These are phyloP conservation scores for Acanthamoeba castellanii DNA, from an alignment of 208 protist genomes.

Conservation along the genomic window DNA sequence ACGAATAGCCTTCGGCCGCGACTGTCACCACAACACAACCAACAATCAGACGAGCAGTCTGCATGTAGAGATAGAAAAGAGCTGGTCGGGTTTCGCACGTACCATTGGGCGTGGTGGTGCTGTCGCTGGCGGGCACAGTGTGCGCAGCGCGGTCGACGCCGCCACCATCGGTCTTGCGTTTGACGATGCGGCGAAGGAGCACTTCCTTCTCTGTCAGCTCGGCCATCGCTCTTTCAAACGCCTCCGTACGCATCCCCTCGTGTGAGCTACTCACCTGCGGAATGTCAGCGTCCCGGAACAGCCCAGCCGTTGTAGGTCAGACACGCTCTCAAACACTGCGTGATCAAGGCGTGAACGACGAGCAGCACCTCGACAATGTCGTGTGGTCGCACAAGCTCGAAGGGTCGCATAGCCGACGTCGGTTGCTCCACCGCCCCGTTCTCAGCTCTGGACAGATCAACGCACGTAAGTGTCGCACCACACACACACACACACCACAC, in stretches of 20 bases:
- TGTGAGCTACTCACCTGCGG: constrained; percentile 63
- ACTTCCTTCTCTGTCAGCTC: constrained; percentile 6
- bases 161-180: background rate
- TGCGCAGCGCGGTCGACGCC: background rate
- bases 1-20: constrained; percentile 1
- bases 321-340: no score
- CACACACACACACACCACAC: background rate
- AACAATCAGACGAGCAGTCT: background rate
- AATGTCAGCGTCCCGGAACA: no score
- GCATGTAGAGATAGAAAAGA: no score
- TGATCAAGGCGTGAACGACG: no score
- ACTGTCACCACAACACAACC: background rate
- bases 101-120: no score
- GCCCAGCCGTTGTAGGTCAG: no score
- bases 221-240: constrained; percentile 41
- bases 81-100: no score
- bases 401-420: background rate
- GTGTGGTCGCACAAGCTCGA: constrained; percentile 23
- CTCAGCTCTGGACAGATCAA: background rate
- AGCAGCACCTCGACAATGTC: constrained; percentile 77
- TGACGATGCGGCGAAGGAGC: constrained; percentile 36
- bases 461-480: no score
- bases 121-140: background rate
- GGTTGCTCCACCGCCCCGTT: background rate
- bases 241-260: constrained; percentile 51